Base-by-base conservation (phyloP, 1,139 yeast genomes). In the Sugiyamaella grinbergsii region DNA sequence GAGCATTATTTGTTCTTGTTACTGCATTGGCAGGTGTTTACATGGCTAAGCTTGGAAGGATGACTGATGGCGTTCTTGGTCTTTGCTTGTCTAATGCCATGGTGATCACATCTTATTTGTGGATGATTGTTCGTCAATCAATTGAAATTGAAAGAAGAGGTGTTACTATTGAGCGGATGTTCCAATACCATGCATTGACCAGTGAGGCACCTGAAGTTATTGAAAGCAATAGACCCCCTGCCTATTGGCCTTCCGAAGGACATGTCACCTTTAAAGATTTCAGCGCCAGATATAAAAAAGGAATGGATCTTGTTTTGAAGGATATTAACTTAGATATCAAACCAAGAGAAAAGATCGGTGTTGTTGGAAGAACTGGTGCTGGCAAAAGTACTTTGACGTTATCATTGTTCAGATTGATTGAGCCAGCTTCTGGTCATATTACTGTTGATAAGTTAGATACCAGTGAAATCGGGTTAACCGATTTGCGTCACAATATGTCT, bases 321-420 rank as follows among this genome's bases (percentile, higher is more conserved):
- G 67, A 79, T 51, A 65, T 88, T 46, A 66, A 61, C 26, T 62
- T 83, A 34, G 50, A 56, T 4, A 57, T 83, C 13, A 65, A 71
- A 8, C 73, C 80, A 1, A 75, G 79, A 16, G 80, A 81, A 62
- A 83, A 81, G 62, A 72, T 84, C 51, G 91, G 90, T 31, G 80
- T 84, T 52, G 81, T 85, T 66, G 91, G 91, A 28, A 76, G 90
- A 60, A 84, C 90, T 0, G 91, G 91, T 50, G 88, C 90, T 2
- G 91, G 91, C 32, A 84, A 84, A 64, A 78, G 84, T 13, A 80
- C 89, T 0, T 77, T 84, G 34, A 79, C 82, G 72, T 73, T 79
- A 19, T 82, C 85, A 0, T 67, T 84, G 52, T 84, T 78, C 67
- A 73, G 91, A 51, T 68, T 84, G 39, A 68, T 76, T 16, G 88